Conservation (phyloP, 495 filamentous ascomycete species). For the Penicillium paxilli region DNA sequence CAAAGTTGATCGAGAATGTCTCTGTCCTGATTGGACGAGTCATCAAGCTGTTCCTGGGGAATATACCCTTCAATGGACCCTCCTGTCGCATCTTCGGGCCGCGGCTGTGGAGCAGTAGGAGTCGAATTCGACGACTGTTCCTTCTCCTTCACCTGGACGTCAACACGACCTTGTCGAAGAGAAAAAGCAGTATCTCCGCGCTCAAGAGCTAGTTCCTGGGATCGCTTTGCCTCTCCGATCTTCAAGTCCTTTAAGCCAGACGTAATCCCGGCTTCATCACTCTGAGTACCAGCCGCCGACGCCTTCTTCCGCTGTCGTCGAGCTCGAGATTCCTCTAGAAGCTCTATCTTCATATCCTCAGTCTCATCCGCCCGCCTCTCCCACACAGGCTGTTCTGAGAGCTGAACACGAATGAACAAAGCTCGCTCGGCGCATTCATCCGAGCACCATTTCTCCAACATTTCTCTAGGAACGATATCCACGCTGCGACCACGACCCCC, state of each 20-base stretch:
- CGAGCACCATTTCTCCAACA: conserved; percentile 87
- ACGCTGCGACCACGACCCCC: conserved; percentile 49
- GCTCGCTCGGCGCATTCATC: conserved; percentile 74
- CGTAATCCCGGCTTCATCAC: conserved; percentile 24
- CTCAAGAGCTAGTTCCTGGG: conserved; percentile 46
- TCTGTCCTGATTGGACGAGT: conserved; percentile 19
- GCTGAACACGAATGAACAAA: conserved; percentile 82
- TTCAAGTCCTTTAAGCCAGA: conserved; percentile 34
- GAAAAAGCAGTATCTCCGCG: conserved; percentile 41
- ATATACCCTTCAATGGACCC: conserved; percentile 50
- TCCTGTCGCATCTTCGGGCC: conserved; percentile 36
- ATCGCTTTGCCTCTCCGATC: conserved; percentile 27
- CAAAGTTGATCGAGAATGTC: conserved; percentile 41
- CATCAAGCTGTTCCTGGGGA: conserved; percentile 23
- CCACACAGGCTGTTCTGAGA: conserved; percentile 77
- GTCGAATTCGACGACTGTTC: conserved; percentile 10
- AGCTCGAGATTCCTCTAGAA: conserved; percentile 52
- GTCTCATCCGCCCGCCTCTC: conserved; percentile 53
- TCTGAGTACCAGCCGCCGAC: neutral
- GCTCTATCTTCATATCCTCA: conserved; percentile 42
- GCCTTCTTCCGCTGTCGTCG: conserved; percentile 10
- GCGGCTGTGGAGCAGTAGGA: conserved; percentile 30
- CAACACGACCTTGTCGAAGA: conserved; percentile 33
- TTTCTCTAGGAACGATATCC: conserved; percentile 61
- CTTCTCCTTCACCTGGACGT: conserved; percentile 44